Conservation (phyloP, 2,329 filamentous ascomycete genomes). For the Claviceps cyperi region DNA sequence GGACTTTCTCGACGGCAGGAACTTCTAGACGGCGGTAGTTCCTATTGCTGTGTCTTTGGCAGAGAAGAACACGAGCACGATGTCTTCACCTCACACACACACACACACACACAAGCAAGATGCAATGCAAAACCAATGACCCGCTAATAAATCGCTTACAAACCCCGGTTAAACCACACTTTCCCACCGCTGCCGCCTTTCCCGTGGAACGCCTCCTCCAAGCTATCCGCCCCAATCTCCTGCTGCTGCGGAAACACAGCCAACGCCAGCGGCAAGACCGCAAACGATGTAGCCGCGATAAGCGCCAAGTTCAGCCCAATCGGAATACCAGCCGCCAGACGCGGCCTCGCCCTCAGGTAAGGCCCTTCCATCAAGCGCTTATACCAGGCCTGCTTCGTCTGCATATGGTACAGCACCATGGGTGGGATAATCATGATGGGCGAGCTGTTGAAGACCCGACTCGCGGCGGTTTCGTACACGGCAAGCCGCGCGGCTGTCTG, state of each 20-base stretch:
- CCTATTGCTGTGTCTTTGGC: too few species aligned
- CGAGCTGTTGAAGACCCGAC: constrained; percentile 81
- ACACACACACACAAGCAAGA: too few species aligned
- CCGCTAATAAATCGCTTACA: constrained; percentile 32
- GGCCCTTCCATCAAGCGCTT: constrained; percentile 39
- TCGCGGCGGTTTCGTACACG: constrained; percentile 83
- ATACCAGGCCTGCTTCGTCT: constrained; percentile 34
- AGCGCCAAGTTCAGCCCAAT: constrained; percentile 75
- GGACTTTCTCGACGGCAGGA: too few species aligned
- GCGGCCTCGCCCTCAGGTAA: constrained; percentile 67
- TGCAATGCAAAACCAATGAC: too few species aligned
- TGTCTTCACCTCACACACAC: too few species aligned
- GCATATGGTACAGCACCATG: constrained; percentile 68
- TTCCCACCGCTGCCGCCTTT: constrained; percentile 64
- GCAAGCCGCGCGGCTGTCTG: constrained; percentile 78
- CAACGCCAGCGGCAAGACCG: constrained; percentile 77
- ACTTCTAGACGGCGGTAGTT: too few species aligned
- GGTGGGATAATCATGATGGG: constrained; percentile 96
- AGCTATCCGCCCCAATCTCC: constrained; percentile 54
- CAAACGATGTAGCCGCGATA: constrained; percentile 75
- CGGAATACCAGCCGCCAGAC: constrained; percentile 39
- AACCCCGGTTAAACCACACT: constrained; percentile 95
- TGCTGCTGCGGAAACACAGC: constrained; percentile 89
- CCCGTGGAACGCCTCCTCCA: constrained; percentile 80
- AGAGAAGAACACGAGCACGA: too few species aligned